Evolutionary conservation across 2,329 filamentous ascomycete genomes (phyloP).

Genomic region (Juglanconis oblonga): DNA sequence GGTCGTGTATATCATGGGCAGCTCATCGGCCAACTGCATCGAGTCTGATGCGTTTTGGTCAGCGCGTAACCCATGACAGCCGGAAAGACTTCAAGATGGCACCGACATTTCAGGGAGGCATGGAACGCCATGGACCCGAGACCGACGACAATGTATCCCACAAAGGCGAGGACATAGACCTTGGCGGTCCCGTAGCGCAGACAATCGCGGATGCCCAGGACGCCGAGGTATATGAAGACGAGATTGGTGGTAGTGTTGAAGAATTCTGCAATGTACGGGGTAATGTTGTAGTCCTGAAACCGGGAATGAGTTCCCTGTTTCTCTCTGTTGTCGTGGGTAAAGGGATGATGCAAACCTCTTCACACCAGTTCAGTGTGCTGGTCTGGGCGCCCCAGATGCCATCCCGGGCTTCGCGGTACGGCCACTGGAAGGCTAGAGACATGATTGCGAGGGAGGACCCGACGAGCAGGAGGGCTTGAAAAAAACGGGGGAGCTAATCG

Average conservation of each 20-base stretch:
- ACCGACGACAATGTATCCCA: slow-evolving; percentile 53
- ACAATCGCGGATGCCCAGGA: slow-evolving; percentile 73
- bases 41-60: slow-evolving; percentile 38
- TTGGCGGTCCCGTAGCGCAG: slow-evolving; percentile 67
- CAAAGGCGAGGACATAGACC: slow-evolving; percentile 67
- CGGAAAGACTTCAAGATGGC: not conserved
- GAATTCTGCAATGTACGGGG: slow-evolving; percentile 33
- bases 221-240: slow-evolving; percentile 75
- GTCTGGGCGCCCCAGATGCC: slow-evolving; percentile 37
- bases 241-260: slow-evolving; percentile 73
- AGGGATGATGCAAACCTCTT: slow-evolving; percentile 29
- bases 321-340: not conserved
- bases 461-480: not conserved
- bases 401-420: slow-evolving; percentile 33
- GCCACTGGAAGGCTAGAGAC: slow-evolving; percentile 25
- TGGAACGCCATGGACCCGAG: slow-evolving; percentile 57
- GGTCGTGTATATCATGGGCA: slow-evolving; percentile 60
- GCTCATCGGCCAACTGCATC: slow-evolving; percentile 59
- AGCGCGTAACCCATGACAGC: not conserved
- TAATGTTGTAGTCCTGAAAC: slow-evolving; percentile 29
- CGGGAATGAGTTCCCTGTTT: not conserved
- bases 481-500: not conserved
- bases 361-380: slow-evolving; percentile 38
- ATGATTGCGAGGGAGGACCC: slow-evolving; percentile 3
- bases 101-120: slow-evolving; percentile 52